Conservation (phyloP, 441 rosid species). For the Theobroma grandiflorum region DNA sequence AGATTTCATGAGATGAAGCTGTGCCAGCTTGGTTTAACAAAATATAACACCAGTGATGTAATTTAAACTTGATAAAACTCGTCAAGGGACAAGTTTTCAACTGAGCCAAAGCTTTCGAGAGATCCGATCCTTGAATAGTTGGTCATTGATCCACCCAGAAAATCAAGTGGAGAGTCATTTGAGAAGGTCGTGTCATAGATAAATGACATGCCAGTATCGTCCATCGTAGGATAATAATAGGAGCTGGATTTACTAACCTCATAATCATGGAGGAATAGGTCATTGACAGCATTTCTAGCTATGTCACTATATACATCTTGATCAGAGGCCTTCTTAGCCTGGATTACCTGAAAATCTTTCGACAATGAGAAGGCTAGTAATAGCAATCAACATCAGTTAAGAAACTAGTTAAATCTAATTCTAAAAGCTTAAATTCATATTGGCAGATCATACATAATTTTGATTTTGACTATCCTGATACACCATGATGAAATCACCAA, state of each 20-base stretch:
- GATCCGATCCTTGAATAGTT: slow-evolving; percentile 61
- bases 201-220: slow-evolving; percentile 62
- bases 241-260: slow-evolving; percentile 53
- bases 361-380: background rate
- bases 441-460: slow-evolving; percentile 62
- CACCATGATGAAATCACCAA: slow-evolving; percentile 85
- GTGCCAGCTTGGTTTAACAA: background rate
- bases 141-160: slow-evolving; percentile 75
- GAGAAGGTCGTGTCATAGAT: slow-evolving; percentile 86
- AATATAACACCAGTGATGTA: background rate
- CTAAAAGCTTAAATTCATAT: background rate
- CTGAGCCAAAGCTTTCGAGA: slow-evolving; percentile 75
- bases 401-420: background rate
- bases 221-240: slow-evolving; percentile 53
- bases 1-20: slow-evolving; percentile 20
- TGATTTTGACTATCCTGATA: slow-evolving; percentile 66
- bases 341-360: slow-evolving; percentile 62
- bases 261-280: slow-evolving; percentile 50
- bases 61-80: slow-evolving; percentile 62
- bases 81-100: slow-evolving; percentile 79
- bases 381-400: background rate
- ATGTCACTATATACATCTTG: slow-evolving; percentile 67
- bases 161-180: slow-evolving; percentile 85
- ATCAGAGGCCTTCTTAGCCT: slow-evolving; percentile 85
- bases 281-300: slow-evolving; percentile 51